Evolutionary conservation across 768 basidiomycete genomes (phyloP).

Genomic region (Russula ochroleuca): DNA sequence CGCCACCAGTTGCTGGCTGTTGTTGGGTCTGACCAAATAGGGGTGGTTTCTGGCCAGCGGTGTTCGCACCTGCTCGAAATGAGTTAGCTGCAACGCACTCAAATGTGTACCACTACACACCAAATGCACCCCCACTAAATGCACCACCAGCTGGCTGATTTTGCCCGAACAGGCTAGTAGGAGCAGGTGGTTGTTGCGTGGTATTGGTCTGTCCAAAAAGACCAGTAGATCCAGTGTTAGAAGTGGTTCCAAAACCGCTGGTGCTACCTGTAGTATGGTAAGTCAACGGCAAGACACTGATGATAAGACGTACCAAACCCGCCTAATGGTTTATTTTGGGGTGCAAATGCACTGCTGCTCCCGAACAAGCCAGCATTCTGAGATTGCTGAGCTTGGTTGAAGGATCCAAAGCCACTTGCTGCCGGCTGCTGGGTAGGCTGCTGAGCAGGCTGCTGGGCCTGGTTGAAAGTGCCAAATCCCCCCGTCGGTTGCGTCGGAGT

Average conservation of each 20-base stretch:
- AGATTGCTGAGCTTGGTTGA: conserved; percentile 33
- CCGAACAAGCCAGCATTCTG: conserved; percentile 32
- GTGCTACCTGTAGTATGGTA: conserved; percentile 14
- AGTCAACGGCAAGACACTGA: neutral
- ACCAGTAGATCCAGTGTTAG: conserved; percentile 25
- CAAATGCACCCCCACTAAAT: conserved; percentile 32
- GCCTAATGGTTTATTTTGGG: conserved; percentile 35
- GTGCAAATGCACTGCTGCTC: conserved; percentile 32
- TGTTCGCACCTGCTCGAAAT: conserved; percentile 10
- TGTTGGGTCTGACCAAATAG: conserved; percentile 25
- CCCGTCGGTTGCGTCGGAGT: conserved; percentile 27
- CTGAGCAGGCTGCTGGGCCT: conserved; percentile 28
- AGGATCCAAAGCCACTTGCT: conserved; percentile 34
- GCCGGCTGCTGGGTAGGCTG: conserved; percentile 34
- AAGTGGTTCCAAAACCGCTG: conserved; percentile 20
- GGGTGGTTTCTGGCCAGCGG: conserved; percentile 31
- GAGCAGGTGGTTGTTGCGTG: conserved; percentile 34
- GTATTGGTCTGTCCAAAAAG: conserved; percentile 32
- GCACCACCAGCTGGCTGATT: conserved; percentile 20
- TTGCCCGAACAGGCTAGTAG: conserved; percentile 36
- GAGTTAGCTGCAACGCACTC: neutral
- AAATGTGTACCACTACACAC: conserved; percentile 22
- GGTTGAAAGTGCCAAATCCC: conserved; percentile 32
- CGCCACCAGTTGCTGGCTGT: conserved; percentile 21
- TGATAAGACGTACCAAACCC: conserved; percentile 19